Conservation (phyloP, 495 filamentous ascomycete species). For the Chaetomium tenue region DNA sequence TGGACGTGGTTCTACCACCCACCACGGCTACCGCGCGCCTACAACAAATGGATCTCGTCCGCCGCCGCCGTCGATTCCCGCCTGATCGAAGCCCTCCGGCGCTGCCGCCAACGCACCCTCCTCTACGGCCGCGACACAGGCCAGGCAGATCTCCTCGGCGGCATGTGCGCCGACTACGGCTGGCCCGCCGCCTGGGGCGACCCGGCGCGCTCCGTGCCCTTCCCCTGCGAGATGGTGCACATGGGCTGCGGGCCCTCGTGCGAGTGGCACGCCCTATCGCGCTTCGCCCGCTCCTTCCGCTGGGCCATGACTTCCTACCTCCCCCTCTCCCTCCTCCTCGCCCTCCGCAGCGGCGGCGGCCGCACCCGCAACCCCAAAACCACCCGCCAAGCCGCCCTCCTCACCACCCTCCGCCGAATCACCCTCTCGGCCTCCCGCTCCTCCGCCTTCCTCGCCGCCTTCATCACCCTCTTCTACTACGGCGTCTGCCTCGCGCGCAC, state of each 20-base stretch:
- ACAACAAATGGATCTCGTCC: constrained; percentile 81
- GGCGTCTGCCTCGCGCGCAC: constrained; percentile 80
- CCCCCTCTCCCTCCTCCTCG: constrained; percentile 69
- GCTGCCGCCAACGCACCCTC: constrained; percentile 60
- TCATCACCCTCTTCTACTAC: constrained; percentile 84
- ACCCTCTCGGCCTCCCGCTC: constrained; percentile 64
- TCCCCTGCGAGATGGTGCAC: constrained; percentile 87
- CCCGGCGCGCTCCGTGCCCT: constrained; percentile 67
- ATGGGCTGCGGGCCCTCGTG: constrained; percentile 75
- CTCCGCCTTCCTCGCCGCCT: constrained; percentile 78
- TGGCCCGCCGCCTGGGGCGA: constrained; percentile 74
- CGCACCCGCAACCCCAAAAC: background rate
- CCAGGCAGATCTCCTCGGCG: constrained; percentile 64
- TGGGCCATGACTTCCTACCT: constrained; percentile 79
- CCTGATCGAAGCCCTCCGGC: constrained; percentile 70
- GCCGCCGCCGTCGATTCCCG: constrained; percentile 78
- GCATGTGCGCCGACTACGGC: constrained; percentile 72
- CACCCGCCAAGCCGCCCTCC: constrained; percentile 44
- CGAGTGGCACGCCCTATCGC: constrained; percentile 70
- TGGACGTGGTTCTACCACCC: constrained; percentile 85
- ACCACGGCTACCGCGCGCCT: constrained; percentile 65
- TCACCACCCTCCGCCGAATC: constrained; percentile 45
- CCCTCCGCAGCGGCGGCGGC: constrained; percentile 29
- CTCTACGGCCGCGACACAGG: constrained; percentile 78
- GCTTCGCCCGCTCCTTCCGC: constrained; percentile 69